Evolutionary conservation across 2,329 filamentous ascomycete genomes (phyloP).

Genomic region (Penicillium sp.): DNA sequence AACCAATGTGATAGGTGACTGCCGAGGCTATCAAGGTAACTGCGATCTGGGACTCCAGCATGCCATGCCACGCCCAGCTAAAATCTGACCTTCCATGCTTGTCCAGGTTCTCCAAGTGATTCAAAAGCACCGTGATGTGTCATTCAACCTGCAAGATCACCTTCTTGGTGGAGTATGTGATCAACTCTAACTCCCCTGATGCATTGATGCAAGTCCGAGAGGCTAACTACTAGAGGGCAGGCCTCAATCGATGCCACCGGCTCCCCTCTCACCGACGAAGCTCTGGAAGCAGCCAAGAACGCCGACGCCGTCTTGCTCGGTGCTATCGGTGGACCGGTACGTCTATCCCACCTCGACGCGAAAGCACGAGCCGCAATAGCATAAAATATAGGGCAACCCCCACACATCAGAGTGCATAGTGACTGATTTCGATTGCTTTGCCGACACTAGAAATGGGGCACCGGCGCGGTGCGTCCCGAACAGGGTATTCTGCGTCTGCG

Average conservation of each 20-base stretch:
- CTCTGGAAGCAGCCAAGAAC: conserved; percentile 72
- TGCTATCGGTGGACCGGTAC: conserved; percentile 83
- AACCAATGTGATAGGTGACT: conserved; percentile 55
- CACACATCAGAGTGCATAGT: background rate
- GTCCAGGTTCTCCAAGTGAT: conserved; percentile 69
- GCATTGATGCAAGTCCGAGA: no score
- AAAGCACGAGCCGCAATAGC: background rate
- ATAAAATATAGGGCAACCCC: background rate
- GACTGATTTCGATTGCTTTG: background rate
- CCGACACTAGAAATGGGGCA: conserved; percentile 74
- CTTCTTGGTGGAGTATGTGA: conserved; percentile 79
- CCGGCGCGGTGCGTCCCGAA: conserved; percentile 79
- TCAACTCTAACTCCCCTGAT: background rate
- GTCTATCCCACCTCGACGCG: conserved; percentile 14
- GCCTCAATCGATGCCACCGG: conserved; percentile 82
- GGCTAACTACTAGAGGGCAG: conserved; percentile 40
- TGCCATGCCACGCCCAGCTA: background rate
- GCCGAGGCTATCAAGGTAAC: conserved; percentile 77
- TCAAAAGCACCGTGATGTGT: conserved; percentile 64
- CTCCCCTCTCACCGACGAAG: conserved; percentile 71
- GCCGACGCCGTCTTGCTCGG: conserved; percentile 89
- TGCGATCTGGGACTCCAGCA: background rate
- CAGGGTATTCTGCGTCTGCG: conserved; percentile 85
- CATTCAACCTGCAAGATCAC: conserved; percentile 87
- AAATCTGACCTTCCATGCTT: conserved; percentile 3